Percentiles rank a stretch among this genome's conserved stretches.
phyloP scores from a whole-genome alignment of 192 early-diverging fungal genomes.

The Podila clonocystis region DNA sequence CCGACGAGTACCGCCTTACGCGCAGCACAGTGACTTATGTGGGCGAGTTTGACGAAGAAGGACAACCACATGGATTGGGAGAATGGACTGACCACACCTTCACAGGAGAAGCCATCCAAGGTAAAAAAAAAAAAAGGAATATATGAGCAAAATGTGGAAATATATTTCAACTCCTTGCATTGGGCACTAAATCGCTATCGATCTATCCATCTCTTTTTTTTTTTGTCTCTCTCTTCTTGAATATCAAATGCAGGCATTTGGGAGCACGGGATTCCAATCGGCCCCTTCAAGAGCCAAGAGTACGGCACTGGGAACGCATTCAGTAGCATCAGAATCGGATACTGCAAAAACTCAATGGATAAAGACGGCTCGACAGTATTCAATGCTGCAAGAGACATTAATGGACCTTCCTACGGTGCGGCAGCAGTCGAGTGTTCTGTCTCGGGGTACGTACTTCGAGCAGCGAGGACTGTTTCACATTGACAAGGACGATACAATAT shows the following conservation, averaged over 20 bases:
- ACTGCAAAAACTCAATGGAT: constrained; percentile 49
- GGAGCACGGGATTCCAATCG: constrained; percentile 49
- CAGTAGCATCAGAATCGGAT: constrained; percentile 45
- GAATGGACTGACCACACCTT: constrained; percentile 56
- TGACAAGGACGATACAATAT: not conserved
- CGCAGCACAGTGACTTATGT: constrained; percentile 43
- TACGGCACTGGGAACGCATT: constrained; percentile 55
- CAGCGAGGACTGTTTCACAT: not conserved
- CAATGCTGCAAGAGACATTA: constrained; percentile 27
- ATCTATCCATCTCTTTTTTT: not conserved
- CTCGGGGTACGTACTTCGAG: constrained; percentile 27
- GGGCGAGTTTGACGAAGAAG: constrained; percentile 51
- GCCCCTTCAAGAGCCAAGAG: constrained; percentile 53
- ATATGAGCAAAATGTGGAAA: not conserved
- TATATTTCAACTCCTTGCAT: not conserved
- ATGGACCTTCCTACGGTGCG: constrained; percentile 29
- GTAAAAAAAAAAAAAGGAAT: constrained; percentile 9
- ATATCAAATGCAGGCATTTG: constrained; percentile 34
- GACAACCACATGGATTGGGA: constrained; percentile 49
- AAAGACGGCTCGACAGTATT: constrained; percentile 26
- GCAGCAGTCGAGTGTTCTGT: constrained; percentile 53
- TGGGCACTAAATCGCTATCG: not conserved
- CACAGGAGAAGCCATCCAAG: constrained; percentile 52
- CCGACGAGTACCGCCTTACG: constrained; percentile 30
- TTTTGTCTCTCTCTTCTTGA: not conserved